These are phyloP conservation scores for Kodamaea anthophila DNA, from an alignment of 1,139 yeast genomes.

Conservation along the genomic window DNA sequence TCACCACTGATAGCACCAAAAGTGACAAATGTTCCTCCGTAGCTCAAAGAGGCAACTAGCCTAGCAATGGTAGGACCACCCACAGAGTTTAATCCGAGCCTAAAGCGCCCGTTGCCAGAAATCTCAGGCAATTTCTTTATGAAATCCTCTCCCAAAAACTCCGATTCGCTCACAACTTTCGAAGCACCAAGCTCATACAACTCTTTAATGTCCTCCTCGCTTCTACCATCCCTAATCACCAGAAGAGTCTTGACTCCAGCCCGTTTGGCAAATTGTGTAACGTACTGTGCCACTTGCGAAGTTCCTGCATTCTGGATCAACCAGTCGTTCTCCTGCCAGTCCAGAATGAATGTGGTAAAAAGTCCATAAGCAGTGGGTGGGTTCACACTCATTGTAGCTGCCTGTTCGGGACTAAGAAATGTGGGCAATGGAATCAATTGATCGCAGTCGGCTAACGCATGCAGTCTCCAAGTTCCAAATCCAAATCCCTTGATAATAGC, in stretches of 20 bases:
- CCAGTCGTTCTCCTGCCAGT: conserved; percentile 30
- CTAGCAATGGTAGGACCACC: conserved; percentile 22
- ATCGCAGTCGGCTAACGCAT: conserved; percentile 11
- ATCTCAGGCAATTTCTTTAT: conserved; percentile 8
- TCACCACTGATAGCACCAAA: conserved; percentile 20
- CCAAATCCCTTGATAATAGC: conserved; percentile 25
- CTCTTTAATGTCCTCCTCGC: conserved; percentile 17
- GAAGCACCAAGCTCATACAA: conserved; percentile 27
- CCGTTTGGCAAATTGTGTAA: conserved; percentile 23
- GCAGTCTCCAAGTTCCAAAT: conserved; percentile 33
- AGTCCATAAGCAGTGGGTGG: conserved; percentile 32
- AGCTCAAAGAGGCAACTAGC: conserved; percentile 20
- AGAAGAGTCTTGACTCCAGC: conserved; percentile 23
- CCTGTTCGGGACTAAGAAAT: conserved; percentile 20
- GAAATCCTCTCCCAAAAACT: conserved; percentile 10
- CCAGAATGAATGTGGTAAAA: conserved; percentile 20
- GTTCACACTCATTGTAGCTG: conserved; percentile 28
- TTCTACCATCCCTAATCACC: conserved; percentile 25
- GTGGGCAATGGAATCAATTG: conserved; percentile 13
- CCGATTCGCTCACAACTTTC: conserved; percentile 23
- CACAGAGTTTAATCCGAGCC: conserved; percentile 28
- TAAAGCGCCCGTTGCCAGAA: conserved; percentile 14
- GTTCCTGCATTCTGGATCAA: conserved; percentile 30
- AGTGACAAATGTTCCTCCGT: conserved; percentile 22
- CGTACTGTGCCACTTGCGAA: conserved; percentile 27